These are phyloP conservation scores for Geranomyces variabilis DNA, from an alignment of 192 early-diverging fungal genomes.

Conservation along the genomic window DNA sequence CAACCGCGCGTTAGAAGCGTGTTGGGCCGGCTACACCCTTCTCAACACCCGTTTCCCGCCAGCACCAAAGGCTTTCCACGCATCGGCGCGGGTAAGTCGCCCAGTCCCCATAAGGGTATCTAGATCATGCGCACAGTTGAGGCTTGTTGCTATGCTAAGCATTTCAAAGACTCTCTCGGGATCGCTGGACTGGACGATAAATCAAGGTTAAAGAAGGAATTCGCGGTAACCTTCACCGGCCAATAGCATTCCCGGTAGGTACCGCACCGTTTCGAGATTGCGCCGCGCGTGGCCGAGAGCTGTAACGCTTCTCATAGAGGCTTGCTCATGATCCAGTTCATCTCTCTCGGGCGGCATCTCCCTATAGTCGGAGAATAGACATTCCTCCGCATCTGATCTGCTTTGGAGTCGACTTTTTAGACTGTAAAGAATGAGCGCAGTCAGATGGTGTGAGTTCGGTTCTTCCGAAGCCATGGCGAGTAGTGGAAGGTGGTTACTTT, in stretches of 20 bases:
- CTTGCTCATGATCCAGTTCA: not conserved
- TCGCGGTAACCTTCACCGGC: no score
- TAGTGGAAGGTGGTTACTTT: no score
- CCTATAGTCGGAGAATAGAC: no score
- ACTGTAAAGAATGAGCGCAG: no score
- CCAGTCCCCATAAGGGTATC: not conserved
- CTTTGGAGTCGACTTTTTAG: no score
- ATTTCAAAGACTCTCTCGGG: not conserved
- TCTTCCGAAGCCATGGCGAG: no score
- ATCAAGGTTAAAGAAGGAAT: not conserved
- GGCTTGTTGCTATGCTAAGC: not conserved
- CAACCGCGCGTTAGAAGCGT: no score
- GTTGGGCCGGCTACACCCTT: no score
- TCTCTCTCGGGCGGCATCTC: not conserved
- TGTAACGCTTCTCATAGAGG: not conserved
- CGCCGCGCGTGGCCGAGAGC: not conserved
- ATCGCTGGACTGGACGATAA: not conserved
- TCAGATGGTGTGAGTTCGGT: no score
- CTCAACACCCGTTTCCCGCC: not conserved
- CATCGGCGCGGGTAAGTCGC: not conserved
- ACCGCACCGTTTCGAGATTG: constrained; percentile 8
- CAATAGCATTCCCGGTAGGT: no score
- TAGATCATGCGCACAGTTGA: not conserved
- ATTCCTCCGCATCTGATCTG: no score
- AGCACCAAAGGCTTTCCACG: not conserved